Evolutionary conservation across 225 moss, liverwort and hornwort genomes (phyloP), one percentile per base, ranked within the genome.

Genomic region (Pseudoscleropodium purum): DNA sequence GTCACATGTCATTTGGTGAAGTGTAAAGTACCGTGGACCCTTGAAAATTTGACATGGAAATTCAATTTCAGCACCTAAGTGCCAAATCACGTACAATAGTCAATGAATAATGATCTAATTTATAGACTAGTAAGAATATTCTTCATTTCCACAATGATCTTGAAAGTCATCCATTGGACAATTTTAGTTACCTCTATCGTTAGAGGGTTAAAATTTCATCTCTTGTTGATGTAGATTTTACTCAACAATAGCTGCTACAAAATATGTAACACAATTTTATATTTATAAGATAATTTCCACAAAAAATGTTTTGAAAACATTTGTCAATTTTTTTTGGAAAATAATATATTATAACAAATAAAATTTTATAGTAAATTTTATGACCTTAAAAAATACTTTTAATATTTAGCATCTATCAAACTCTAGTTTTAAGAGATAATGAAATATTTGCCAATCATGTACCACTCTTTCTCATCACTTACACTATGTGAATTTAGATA

Each of bases 121-220:
- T 54, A 18, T 54, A 5, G 18, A 54, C 54, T 57, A 57, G 8
- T 49, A 20, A 2, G 57, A 57, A 7, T 8, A 20, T 41, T 25
- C 5, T 26, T 72, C 9, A 26, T 41, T 72, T 41, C 26, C 41
- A 15, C 3, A 41, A 0, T 8, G 41, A 25, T 41, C 5, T 41
- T 8, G 8, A 41, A 26, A 72, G 15, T 15, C 41, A 72, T 72
- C 26, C 41, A 72, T 41, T 1, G 1, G 2, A 26, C 15, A 70
- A 8, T 13, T 39, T 25, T 4, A 24, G 4, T 24, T 0, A 1
- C 0, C 0, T 14, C 2, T 0, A 0, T 26, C 0, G 0, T 39
- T 41, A 7, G 0, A 20, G 0, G n/a, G 7, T 69, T 69, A 14
- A 13, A 69, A 39, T 14, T 59, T 72, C 26, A 41, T 26, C 9